These are phyloP conservation scores for Suhomyces faveliae DNA, from an alignment of 805 yeast genomes.

Conservation along the genomic window DNA sequence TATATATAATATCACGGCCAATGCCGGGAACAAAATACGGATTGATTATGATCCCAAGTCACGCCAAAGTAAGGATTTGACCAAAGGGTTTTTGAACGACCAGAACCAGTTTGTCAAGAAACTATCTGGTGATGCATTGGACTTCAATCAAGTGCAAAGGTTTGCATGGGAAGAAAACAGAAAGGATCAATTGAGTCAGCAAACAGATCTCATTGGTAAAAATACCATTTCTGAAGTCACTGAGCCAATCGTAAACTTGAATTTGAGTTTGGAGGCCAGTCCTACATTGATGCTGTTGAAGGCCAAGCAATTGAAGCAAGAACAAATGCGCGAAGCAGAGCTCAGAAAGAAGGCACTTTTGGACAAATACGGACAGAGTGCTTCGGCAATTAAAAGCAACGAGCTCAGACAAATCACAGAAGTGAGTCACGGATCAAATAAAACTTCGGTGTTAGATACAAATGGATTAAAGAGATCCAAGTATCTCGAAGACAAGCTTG, in stretches of 20 bases:
- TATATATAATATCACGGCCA: constrained; percentile 48
- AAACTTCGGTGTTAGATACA: constrained; percentile 1
- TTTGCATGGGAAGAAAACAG: constrained; percentile 36
- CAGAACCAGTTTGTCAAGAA: constrained; percentile 52
- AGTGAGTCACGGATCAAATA: background rate
- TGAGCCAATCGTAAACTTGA: constrained; percentile 22
- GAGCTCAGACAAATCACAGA: background rate
- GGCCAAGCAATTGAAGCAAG: constrained; percentile 20
- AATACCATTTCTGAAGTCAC: constrained; percentile 7
- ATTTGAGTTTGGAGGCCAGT: constrained; percentile 34
- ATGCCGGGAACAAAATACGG: constrained; percentile 19
- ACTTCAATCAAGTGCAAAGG: constrained; percentile 25
- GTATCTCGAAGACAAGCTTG: constrained; percentile 36
- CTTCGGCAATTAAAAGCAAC: background rate
- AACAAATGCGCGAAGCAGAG: constrained; percentile 14
- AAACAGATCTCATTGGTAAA: constrained; percentile 9
- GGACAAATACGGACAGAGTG: constrained; percentile 16
- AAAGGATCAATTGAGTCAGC: constrained; percentile 13
- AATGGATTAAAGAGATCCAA: constrained; percentile 17
- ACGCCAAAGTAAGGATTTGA: constrained; percentile 31
- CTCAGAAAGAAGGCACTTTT: constrained; percentile 15
- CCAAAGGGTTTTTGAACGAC: constrained; percentile 34
- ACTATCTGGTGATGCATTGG: constrained; percentile 40
- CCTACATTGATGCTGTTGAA: constrained; percentile 36
- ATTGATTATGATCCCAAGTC: constrained; percentile 56